Evolutionary conservation across 352 stramenopile species (phyloP).

Genomic region (Pythium angustatum): DNA sequence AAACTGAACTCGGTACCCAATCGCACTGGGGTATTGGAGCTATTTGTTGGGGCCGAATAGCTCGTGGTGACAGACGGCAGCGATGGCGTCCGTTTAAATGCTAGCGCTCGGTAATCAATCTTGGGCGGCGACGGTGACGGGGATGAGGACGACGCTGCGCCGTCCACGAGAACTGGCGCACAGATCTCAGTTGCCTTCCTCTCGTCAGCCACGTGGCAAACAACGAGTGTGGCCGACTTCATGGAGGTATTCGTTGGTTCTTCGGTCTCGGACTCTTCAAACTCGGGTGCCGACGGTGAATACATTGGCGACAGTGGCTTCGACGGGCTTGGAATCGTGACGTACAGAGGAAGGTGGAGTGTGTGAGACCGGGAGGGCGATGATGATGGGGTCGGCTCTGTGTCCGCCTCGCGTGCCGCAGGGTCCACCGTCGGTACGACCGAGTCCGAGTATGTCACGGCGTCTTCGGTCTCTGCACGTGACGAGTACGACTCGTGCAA

Average conservation of each 20-base stretch:
- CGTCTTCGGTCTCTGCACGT: neutral
- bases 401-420: too few species aligned
- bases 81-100: slow-evolving; percentile 40
- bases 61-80: neutral
- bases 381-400: too few species aligned
- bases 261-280: slow-evolving; percentile 22
- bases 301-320: slow-evolving; percentile 29
- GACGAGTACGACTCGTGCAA: neutral
- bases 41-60: too few species aligned
- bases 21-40: too few species aligned
- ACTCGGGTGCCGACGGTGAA: slow-evolving; percentile 31
- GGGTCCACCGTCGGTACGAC: too few species aligned
- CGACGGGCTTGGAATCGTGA: slow-evolving; percentile 11
- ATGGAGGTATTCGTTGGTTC: too few species aligned
- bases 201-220: too few species aligned
- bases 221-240: too few species aligned
- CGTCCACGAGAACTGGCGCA: neutral
- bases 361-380: neutral
- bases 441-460: neutral
- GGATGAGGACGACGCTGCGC: slow-evolving; percentile 9
- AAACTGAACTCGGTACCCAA: neutral
- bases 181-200: slow-evolving; percentile 10
- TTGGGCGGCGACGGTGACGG: slow-evolving; percentile 23
- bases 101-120: slow-evolving; percentile 50
- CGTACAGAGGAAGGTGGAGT: neutral